A percentile compares a stretch with the other conserved stretches of the same genome.
Conservation (phyloP, 2,329 filamentous ascomycete species). For the Metarhizium album region DNA sequence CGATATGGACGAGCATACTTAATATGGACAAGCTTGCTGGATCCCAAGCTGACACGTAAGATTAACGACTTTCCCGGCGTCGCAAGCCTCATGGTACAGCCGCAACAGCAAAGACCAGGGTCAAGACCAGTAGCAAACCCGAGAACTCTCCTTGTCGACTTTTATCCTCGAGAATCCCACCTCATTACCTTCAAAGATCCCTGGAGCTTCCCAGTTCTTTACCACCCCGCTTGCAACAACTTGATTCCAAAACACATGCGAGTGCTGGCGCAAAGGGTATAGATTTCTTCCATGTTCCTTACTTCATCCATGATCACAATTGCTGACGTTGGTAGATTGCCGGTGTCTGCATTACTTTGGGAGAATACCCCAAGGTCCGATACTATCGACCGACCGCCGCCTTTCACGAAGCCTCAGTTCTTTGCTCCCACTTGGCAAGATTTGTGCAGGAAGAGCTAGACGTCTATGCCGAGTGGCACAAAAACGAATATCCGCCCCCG, state of each 20-base stretch:
- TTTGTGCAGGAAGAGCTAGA: conserved; percentile 91
- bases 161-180: conserved; percentile 81
- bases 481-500: conserved; percentile 67
- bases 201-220: conserved; percentile 89
- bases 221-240: conserved; percentile 80
- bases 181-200: conserved; percentile 87
- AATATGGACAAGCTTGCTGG: conserved; percentile 73
- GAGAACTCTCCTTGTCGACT: conserved; percentile 77
- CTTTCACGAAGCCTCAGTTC: conserved; percentile 75
- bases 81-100: conserved; percentile 50
- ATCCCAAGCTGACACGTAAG: conserved; percentile 58
- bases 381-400: conserved; percentile 73
- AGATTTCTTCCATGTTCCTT: not conserved
- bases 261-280: conserved; percentile 75
- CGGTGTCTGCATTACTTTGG: conserved; percentile 76
- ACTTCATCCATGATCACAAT: too few relatives aligned
- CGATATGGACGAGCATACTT: conserved; percentile 72
- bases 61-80: conserved; percentile 62
- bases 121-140: conserved; percentile 43
- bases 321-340: conserved; percentile 20
- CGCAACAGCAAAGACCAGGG: not conserved
- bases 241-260: conserved; percentile 77
- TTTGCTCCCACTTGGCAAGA: conserved; percentile 78
- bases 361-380: conserved; percentile 85
- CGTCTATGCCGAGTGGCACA: conserved; percentile 73